Evolutionary conservation across 2,329 filamentous ascomycete species (phyloP), one percentile per base, ranked within the genome.

Genomic region (Nothophoma quercina): DNA sequence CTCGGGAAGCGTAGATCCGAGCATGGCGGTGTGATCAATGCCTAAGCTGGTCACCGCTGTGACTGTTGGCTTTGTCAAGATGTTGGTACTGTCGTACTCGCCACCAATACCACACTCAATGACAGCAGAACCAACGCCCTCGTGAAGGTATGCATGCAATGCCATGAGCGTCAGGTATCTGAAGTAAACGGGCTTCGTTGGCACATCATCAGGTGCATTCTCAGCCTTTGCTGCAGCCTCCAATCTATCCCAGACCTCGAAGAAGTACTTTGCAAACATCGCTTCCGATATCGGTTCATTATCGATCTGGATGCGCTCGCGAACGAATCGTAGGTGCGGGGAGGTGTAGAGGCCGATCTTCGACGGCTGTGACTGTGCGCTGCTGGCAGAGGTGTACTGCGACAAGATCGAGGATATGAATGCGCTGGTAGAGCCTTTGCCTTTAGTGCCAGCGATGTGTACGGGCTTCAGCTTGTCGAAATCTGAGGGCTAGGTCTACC

Each of bases 71-170:
- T 84, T 81, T 9, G 82, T 79, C 5, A 99, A 75, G 18, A 98
- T 84, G 68, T 98, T 98, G 8, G 95, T 99, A 22, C 89, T 89
- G 69, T 98, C 93, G 67, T 92, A 92, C 75, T 96, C 91, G 40
- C 93, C 95, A 13, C 95, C 95, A 58, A 98, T 96, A 0, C 95
- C 95, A 66, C 91, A 96, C 76, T 99, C 95, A 26, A 98, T 83
- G 8, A 98, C 86, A 0, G 91, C 93, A 15, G 86, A 86, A 58
- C 87, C 81, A 0, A 97, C 87, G 1, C 88, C 87, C 70, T 95
- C 88, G 39, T 81, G 74, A 21, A 96, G 68, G 64, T 96, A 99
- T 1, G 88, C 83, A 67, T 96, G 92, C 65, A 96, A 85, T 1
- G 93, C 93, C 78, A 97, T 83, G 29, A 99, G 81, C 0, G 93